Base-by-base conservation (phyloP, 768 basidiomycete genomes). In the Kwoniella sp. region DNA sequence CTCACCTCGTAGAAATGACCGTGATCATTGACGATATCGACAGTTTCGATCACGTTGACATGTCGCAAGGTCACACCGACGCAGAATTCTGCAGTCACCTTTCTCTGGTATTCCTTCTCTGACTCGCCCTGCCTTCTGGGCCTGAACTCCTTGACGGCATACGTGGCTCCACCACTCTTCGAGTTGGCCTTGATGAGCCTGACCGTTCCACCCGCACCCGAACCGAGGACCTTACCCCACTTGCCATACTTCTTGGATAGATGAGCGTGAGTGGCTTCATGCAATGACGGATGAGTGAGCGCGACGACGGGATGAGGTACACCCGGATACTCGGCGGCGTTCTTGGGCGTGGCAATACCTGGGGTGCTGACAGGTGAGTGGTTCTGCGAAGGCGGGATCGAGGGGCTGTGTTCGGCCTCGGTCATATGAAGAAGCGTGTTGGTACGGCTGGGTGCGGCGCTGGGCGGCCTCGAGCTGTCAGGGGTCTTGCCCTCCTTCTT, bases 241-340 rank as follows among this genome's bases (percentile, higher is more conserved):
- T 99, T 99, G 60, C 95, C 95, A 64, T 99, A 99, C 79, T 96
- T 98, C 78, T 98, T 98, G n/a, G 86, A 78, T 51, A 99, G 78
- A 73, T 95, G 91, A 10, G 72, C 75, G 45, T 76, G 75, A 2
- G 73, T 73, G 8, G 72, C 75, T 50, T 76, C 70, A 32, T 71
- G 70, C 20, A 73, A 53, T n/a, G 74, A 69, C 47, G 69, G 75
- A 47, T 69, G 65, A 44, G 69, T 71, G 44, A 73, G 62, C 25
- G 69, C 66, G 45, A 67, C 46, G 40, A 70, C 65, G 39, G 75
- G 60, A 28, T 67, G 46, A 36, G 77, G 73, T 12, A 72, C 55
- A 46, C 62, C 70, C 45, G 63, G 64, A 51, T 62, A 70, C 45
- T 65, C 65, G 29, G 55, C 52, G 26, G 67, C 67, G 29, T 69